phyloP scores from a whole-genome alignment of 495 filamentous ascomycete species.

The Aspergillus homomorphus region DNA sequence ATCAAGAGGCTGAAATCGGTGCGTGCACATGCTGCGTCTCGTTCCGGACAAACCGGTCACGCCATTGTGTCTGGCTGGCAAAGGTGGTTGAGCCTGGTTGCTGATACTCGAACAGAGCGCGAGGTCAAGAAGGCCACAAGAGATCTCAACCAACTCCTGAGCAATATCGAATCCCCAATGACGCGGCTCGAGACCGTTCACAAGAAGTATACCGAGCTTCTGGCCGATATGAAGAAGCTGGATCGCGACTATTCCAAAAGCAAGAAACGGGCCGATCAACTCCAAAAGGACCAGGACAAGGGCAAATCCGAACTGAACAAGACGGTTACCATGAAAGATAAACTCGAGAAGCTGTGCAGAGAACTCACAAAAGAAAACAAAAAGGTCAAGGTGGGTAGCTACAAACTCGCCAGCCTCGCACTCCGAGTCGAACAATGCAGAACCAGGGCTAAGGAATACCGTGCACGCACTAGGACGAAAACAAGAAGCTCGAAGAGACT shows the following conservation, averaged over 20 bases:
- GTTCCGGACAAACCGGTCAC: conserved; percentile 11
- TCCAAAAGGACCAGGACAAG: conserved; percentile 96
- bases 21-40: conserved; percentile 44
- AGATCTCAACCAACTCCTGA: conserved; percentile 77
- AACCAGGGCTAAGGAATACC: conserved; percentile 3
- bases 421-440: not conserved
- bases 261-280: conserved; percentile 88
- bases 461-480: conserved; percentile 68
- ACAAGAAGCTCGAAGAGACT: conserved; percentile 78
- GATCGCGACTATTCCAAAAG: conserved; percentile 92
- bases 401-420: not conserved
- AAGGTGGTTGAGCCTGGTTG: conserved; percentile 20
- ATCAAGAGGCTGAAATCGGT: conserved; percentile 96
- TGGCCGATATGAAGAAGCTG: conserved; percentile 89
- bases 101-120: conserved; percentile 50
- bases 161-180: conserved; percentile 71
- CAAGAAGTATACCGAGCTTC: conserved; percentile 84
- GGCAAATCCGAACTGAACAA: conserved; percentile 82
- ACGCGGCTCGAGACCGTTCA: conserved; percentile 80
- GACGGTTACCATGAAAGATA: conserved; percentile 82
- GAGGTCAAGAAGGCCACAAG: conserved; percentile 92
- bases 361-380: conserved; percentile 96
- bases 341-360: conserved; percentile 89
- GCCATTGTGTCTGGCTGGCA: conserved; percentile 9
- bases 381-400: conserved; percentile 74